A percentile compares a stretch with the other conserved stretches of the same genome.
Conservation (phyloP, 805 yeast species). For the Pichia phayaonensis region DNA sequence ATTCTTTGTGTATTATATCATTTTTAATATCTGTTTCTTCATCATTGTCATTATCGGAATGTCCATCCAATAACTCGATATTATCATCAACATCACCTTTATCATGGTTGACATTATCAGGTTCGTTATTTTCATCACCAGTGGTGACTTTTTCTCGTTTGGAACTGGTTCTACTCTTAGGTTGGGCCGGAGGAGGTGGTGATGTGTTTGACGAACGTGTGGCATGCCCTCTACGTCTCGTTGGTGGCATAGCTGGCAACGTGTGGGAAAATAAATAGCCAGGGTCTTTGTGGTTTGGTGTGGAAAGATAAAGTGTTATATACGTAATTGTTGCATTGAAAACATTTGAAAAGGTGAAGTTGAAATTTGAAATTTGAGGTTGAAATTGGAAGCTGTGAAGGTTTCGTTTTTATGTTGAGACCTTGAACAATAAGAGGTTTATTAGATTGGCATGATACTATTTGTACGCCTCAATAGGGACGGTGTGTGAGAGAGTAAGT, state of each 20-base stretch:
- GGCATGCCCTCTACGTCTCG: background rate
- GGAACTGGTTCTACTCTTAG: background rate
- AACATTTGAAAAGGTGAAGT: too few relatives aligned
- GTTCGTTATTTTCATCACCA: background rate
- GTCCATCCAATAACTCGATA: background rate
- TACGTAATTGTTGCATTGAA: too few relatives aligned
- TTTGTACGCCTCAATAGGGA: too few relatives aligned
- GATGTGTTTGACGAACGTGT: background rate
- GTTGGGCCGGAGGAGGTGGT: background rate
- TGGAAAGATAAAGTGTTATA: too few relatives aligned
- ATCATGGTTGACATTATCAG: background rate
- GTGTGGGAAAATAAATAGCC: too few relatives aligned
- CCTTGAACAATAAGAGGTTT: too few relatives aligned
- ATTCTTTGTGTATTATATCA: background rate
- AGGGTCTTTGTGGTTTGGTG: too few relatives aligned
- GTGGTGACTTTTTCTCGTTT: background rate
- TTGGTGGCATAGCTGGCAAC: background rate
- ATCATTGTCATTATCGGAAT: background rate
- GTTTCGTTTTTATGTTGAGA: background rate
- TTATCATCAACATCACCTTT: too few relatives aligned
- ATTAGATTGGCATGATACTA: too few relatives aligned
- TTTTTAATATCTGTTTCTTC: background rate
- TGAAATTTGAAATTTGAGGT: too few relatives aligned
- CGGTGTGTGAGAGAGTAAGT: too few relatives aligned
- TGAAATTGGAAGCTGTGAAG: too few relatives aligned